Evolutionary conservation across 192 early-diverging fungal species (phyloP).

Genomic region (Coemansia sp.): DNA sequence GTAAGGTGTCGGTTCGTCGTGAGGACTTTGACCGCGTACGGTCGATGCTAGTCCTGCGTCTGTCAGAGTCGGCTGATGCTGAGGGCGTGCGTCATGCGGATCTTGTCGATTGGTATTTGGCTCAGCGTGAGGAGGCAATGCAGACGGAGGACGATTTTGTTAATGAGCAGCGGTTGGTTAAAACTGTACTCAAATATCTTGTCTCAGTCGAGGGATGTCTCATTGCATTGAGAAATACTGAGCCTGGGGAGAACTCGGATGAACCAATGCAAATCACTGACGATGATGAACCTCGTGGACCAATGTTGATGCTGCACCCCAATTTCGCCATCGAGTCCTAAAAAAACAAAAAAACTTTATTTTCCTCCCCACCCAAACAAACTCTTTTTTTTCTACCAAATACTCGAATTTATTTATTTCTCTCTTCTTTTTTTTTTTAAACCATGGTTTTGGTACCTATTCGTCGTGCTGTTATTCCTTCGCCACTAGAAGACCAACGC

Average conservation of each 20-base stretch:
- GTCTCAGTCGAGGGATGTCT: constrained; percentile 61
- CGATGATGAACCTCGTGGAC: constrained; percentile 13
- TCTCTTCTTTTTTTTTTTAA: constrained; percentile 1
- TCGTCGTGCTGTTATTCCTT: constrained; percentile 27
- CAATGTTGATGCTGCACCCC: constrained; percentile 51
- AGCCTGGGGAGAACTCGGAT: neutral
- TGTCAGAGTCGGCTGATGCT: constrained; percentile 13
- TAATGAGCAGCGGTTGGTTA: constrained; percentile 60
- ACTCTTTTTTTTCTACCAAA: neutral
- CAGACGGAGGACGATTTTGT: constrained; percentile 62
- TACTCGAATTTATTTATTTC: neutral
- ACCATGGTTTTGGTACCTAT: constrained; percentile 40
- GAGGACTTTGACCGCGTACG: constrained; percentile 59
- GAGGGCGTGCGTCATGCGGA: constrained; percentile 57
- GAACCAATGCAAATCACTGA: neutral
- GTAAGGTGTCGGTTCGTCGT: constrained; percentile 60
- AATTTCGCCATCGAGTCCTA: constrained; percentile 52
- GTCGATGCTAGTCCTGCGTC: constrained; percentile 54
- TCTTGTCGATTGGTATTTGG: constrained; percentile 73
- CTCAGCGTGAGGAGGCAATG: constrained; percentile 61
- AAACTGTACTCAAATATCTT: constrained; percentile 67
- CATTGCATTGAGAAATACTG: constrained; percentile 37
- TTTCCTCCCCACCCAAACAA: neutral
- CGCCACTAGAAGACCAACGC: constrained; percentile 24
- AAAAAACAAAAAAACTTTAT: neutral